A percentile compares a stretch with the other conserved stretches of the same genome.
Conservation (phyloP, 164 flowering plant species). For the Annona cherimola region DNA sequence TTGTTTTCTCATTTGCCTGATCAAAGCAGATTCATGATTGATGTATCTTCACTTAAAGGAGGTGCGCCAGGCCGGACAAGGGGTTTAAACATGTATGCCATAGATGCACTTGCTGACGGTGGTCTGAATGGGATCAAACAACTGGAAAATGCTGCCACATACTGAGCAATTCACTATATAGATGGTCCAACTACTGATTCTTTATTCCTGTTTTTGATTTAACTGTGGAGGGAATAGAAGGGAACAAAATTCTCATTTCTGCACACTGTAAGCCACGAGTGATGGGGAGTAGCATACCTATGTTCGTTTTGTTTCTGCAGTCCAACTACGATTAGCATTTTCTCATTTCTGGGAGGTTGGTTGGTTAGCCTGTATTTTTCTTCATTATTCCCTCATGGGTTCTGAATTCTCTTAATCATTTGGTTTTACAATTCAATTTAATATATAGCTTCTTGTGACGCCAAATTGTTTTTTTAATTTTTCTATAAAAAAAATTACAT, state of each 20-base stretch:
- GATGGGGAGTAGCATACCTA: not conserved
- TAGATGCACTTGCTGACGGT: conserved; percentile 35
- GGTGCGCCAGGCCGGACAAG: conserved; percentile 92
- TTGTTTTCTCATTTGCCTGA: not conserved
- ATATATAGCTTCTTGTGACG: no score
- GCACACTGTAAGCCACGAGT: not conserved
- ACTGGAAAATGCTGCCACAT: conserved; percentile 1
- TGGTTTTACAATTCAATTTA: no score
- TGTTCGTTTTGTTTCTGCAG: not conserved
- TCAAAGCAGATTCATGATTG: conserved; percentile 57
- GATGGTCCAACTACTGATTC: not conserved
- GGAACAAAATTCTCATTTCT: not conserved
- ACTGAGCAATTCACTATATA: not conserved
- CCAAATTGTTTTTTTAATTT: no score
- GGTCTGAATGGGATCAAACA: conserved; percentile 26
- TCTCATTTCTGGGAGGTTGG: not conserved
- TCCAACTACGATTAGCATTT: not conserved
- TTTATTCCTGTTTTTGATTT: not conserved
- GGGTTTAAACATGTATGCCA: conserved; percentile 49
- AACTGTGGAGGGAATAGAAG: not conserved
- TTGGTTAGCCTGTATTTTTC: not conserved
- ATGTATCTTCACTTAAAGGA: conserved; percentile 69
- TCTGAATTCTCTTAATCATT: no score
- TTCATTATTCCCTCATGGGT: no score
- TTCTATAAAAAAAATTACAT: no score